Evolutionary conservation across 2,329 filamentous ascomycete genomes (phyloP), one percentile per base, ranked within the genome.

Genomic region (Ascochyta fabae): DNA sequence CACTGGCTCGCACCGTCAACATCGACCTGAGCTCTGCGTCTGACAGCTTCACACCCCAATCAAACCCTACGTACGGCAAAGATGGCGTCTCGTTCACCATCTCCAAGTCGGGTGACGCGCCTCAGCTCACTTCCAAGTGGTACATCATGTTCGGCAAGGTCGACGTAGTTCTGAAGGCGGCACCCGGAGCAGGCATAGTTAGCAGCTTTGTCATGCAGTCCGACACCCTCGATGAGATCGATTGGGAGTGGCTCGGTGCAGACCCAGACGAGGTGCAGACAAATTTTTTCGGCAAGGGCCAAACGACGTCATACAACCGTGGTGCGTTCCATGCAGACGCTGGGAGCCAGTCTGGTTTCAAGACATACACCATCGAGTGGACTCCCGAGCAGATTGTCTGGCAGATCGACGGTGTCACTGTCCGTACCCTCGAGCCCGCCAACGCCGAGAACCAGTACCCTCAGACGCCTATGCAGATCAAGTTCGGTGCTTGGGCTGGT

Each of bases 91-190:
- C 85, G 15, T 96, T 99, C 74, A 92, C 91, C 24, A 88, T 99
- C 48, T 78, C 86, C 48, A 80, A 87, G 70, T 83, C 87, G 46
- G 93, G 94, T 53, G 91, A 99, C 72, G 86, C 92, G 3, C 95
- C 95, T 0, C 89, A 94, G 74, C 85, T 99, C 58, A 84, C 84
- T 62, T 96, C 92, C 58, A 86, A 95, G 69, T 98, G 96, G 85
- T 98, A 97, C 82, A 96, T 99, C 80, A 98, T 99, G 95, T 99
- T 97, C 75, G 95, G 95, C 64, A 90, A 88, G 61, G 90, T 97
- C 71, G 90, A 96, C 63, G 86, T 93, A 64, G 88, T 86, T 29
- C 84, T 97, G 80, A 93, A 94, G 78, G 87, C 91, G 24, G 92
- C 95, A 9, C 88, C 92, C 0, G 95, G 95, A 7, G 87, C 86